phyloP scores from a whole-genome alignment of 2,329 filamentous ascomycete genomes.

The Paecilomyces dactylethromorphus region DNA sequence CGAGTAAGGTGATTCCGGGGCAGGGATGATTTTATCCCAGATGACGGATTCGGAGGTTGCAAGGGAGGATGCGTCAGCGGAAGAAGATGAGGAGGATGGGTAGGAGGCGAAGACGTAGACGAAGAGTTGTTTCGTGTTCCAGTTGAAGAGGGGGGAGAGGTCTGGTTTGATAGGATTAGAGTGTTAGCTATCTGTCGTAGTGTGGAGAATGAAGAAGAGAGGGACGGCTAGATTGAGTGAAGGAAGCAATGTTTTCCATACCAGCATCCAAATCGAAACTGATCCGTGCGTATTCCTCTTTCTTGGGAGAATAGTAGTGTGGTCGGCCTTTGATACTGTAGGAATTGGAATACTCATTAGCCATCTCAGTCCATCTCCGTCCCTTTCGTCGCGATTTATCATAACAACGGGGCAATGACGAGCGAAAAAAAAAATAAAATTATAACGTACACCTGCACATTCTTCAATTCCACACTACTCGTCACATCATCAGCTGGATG shows the following conservation, averaged over 20 bases:
- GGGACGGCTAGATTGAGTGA: too few species aligned
- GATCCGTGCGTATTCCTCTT: conserved; percentile 92
- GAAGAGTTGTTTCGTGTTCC: conserved; percentile 99
- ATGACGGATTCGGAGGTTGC: conserved; percentile 64
- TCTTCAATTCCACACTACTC: conserved; percentile 42
- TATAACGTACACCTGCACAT: conserved; percentile 73
- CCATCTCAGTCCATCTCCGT: not conserved
- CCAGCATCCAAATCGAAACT: conserved; percentile 84
- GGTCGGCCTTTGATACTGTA: conserved; percentile 76
- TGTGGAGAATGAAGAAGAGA: too few species aligned
- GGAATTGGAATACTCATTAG: not conserved
- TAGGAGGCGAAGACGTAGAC: conserved; percentile 85
- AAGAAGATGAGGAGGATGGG: conserved; percentile 31
- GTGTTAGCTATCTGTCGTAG: not conserved
- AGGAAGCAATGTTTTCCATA: conserved; percentile 19
- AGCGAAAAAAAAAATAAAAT: not conserved
- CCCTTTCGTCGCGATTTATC: too few species aligned
- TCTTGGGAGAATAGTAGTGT: conserved; percentile 90
- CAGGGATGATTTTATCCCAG: conserved; percentile 58
- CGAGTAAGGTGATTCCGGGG: conserved; percentile 5
- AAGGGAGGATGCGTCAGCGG: conserved; percentile 26
- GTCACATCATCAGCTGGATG: conserved; percentile 51
- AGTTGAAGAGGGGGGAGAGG: conserved; percentile 87
- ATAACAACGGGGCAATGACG: too few species aligned
- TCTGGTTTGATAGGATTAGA: conserved; percentile 43